These are phyloP conservation scores for Ehretia macrophylla DNA, from an alignment of 257 asterid genomes.

Conservation along the genomic window DNA sequence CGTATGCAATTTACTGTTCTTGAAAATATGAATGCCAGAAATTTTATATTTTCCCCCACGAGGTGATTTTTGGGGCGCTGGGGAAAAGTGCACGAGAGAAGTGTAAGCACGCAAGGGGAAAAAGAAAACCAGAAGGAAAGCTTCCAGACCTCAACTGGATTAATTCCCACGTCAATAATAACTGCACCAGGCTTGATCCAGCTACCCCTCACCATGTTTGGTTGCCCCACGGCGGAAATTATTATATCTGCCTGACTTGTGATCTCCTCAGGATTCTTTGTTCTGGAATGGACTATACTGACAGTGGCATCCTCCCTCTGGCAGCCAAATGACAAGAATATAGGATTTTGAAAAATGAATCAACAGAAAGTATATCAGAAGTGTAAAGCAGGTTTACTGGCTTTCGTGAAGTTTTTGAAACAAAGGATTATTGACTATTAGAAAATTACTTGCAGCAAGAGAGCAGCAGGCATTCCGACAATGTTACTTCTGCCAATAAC, in stretches of 20 bases:
- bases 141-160: conserved; percentile 64
- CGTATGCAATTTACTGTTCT: too few relatives aligned
- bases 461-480: conserved; percentile 91
- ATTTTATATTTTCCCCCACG: not conserved
- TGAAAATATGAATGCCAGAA: too few relatives aligned
- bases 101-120: not conserved
- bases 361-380: not conserved
- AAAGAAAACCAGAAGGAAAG: not conserved
- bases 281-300: conserved; percentile 80
- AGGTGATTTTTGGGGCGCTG: not conserved
- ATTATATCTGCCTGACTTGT: conserved; percentile 79
- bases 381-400: not conserved
- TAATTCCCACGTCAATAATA: conserved; percentile 83
- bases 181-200: conserved; percentile 95
- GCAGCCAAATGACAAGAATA: not conserved
- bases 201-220: conserved; percentile 91
- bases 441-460: conserved; percentile 67
- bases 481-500: conserved; percentile 94
- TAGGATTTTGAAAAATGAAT: not conserved
- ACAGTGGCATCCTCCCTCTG: conserved; percentile 95
- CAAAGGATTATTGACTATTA: conserved; percentile 3
- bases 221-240: conserved; percentile 74
- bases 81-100: not conserved
- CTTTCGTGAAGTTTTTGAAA: not conserved
- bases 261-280: conserved; percentile 71